Evolutionary conservation across 75 land plant species (phyloP).

Genomic region (Sequoia sempervirens): DNA sequence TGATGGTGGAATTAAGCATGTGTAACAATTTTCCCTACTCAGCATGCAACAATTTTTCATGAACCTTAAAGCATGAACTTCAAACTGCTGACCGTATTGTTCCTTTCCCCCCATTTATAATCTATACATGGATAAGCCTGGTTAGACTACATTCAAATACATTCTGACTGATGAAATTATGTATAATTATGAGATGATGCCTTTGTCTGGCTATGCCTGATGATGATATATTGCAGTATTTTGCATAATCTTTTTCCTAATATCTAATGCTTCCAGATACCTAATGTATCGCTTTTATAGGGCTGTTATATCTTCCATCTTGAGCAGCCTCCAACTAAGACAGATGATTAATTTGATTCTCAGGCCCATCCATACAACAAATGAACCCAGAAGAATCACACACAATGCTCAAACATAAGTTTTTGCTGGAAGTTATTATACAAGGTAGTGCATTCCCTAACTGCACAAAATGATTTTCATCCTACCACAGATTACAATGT

Average conservation of each 20-base stretch:
- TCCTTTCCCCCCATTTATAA: neutral
- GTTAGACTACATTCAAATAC: neutral
- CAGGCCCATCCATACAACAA: neutral
- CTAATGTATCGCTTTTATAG: neutral
- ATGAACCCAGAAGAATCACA: neutral
- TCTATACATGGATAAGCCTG: neutral
- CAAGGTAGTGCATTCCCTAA: neutral
- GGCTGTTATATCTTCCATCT: neutral
- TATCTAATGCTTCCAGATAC: neutral
- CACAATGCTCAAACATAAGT: neutral
- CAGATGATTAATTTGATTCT: neutral
- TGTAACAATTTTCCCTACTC: neutral
- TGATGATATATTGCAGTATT: slow-evolving; percentile 3
- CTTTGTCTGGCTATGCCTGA: neutral
- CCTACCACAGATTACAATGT: neutral
- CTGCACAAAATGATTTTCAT: neutral
- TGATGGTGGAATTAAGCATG: neutral
- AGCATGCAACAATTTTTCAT: neutral
- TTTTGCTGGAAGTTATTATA: slow-evolving; percentile 2
- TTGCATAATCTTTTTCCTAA: neutral
- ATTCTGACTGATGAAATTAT: neutral
- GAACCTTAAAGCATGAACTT: neutral
- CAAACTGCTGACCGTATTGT: neutral
- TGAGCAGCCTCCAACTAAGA: neutral
- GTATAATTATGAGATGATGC: neutral